Conservation (phyloP, 495 filamentous ascomycete genomes). For the Neurospora terricola region DNA sequence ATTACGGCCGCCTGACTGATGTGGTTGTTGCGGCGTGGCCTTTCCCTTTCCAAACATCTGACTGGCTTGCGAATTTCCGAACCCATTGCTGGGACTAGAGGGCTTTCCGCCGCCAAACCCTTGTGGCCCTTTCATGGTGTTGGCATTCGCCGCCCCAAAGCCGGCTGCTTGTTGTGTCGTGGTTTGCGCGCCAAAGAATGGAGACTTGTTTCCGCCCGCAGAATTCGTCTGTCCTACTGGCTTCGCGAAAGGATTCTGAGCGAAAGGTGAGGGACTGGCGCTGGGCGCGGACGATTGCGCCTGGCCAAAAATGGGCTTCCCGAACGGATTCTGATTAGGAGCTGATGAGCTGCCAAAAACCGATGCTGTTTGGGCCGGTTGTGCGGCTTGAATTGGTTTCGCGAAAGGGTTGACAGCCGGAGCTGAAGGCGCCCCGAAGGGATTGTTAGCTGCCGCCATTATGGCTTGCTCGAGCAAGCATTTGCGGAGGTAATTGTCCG, state of each 20-base stretch:
- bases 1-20: not conserved
- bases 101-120: slow-evolving; percentile 2
- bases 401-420: slow-evolving; percentile 9
- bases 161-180: not conserved
- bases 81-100: not conserved
- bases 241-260: slow-evolving; percentile 2
- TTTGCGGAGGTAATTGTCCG: slow-evolving; percentile 3
- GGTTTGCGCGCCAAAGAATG: slow-evolving; percentile 4
- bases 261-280: not conserved
- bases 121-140: not conserved
- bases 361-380: not conserved
- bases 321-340: slow-evolving; percentile 1
- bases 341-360: slow-evolving; percentile 4
- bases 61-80: not conserved
- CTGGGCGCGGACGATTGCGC: not conserved
- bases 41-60: not conserved
- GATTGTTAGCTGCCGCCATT: slow-evolving; percentile 18
- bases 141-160: not conserved
- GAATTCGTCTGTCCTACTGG: not conserved
- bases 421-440: slow-evolving; percentile 16
- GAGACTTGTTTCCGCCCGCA: not conserved
- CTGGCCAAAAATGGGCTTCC: not conserved
- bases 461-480: slow-evolving; percentile 13
- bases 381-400: not conserved
- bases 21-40: not conserved